A percentile compares a stretch with the other conserved stretches of the same genome.
These are phyloP conservation scores for Fonsecaea erecta DNA, from an alignment of 2,329 filamentous ascomycete species.

Conservation along the genomic window DNA sequence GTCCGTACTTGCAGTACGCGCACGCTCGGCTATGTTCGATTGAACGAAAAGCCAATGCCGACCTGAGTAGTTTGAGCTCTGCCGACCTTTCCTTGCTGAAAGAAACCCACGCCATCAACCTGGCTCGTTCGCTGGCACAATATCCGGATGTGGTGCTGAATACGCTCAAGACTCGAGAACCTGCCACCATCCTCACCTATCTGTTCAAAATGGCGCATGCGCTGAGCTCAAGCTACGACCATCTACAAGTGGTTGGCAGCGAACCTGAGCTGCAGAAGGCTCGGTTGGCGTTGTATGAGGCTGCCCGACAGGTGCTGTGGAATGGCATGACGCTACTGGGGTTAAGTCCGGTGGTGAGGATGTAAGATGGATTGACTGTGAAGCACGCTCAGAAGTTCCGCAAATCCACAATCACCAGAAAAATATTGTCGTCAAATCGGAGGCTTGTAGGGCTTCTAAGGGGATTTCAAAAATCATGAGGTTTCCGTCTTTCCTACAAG, in stretches of 20 bases:
- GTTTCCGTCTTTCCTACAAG: too few relatives aligned
- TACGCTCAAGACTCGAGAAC: constrained; percentile 69
- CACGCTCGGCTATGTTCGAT: constrained; percentile 65
- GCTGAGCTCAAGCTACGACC: constrained; percentile 66
- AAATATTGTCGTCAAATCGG: too few relatives aligned
- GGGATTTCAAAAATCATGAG: too few relatives aligned
- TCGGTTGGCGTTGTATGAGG: constrained; percentile 65
- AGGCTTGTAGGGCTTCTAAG: too few relatives aligned
- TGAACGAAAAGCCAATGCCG: constrained; percentile 59
- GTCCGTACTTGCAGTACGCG: constrained; percentile 69
- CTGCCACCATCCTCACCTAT: constrained; percentile 68
- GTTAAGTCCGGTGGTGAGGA: constrained; percentile 66
- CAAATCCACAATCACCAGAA: too few relatives aligned
- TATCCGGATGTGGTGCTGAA: constrained; percentile 69
- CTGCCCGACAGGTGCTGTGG: constrained; percentile 65
- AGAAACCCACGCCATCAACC: constrained; percentile 65
- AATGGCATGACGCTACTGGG: constrained; percentile 71
- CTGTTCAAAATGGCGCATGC: constrained; percentile 69
- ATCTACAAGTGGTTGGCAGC: constrained; percentile 65
- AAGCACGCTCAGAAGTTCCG: constrained; percentile 11
- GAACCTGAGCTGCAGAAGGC: constrained; percentile 63
- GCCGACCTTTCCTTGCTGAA: constrained; percentile 66
- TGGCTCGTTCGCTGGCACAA: constrained; percentile 65
- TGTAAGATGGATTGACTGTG: constrained; percentile 29
- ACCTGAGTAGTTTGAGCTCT: constrained; percentile 53